Conservation (phyloP, 2,329 filamentous ascomycete genomes). For the Fusarium continuum region DNA sequence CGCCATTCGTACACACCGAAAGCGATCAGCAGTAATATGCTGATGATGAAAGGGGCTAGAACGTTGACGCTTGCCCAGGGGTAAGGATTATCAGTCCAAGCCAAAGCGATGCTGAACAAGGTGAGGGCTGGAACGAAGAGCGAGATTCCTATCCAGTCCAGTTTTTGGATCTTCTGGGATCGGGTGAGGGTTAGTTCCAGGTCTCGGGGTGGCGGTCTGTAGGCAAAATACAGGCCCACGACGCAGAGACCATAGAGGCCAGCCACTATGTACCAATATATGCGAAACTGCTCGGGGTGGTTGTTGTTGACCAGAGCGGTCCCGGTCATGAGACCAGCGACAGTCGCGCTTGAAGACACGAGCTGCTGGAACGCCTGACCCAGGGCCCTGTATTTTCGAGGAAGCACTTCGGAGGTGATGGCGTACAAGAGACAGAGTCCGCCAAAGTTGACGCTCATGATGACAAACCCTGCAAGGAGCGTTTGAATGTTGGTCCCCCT, state of each 20-base stretch:
- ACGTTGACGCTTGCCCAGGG: background rate
- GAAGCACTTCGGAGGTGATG: background rate
- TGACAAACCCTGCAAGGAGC: background rate
- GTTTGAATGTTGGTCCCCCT: background rate
- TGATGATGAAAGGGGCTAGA: background rate
- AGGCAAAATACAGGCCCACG: background rate
- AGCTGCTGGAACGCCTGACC: background rate
- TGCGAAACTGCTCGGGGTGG: background rate
- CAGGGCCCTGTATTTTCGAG: conserved; percentile 2
- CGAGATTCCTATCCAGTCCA: background rate
- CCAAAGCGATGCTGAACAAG: background rate
- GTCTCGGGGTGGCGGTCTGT: background rate
- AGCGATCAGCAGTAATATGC: fast-evolving
- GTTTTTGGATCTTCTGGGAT: background rate
- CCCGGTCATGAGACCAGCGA: background rate
- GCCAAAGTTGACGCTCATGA: background rate
- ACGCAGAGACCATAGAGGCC: background rate
- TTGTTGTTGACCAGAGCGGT: background rate
- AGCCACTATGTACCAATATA: conserved; percentile 1
- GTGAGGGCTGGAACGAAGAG: background rate
- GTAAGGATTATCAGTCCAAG: background rate
- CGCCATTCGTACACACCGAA: background rate
- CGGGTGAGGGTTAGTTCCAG: background rate
- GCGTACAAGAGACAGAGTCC: background rate
- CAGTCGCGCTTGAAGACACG: background rate